A percentile compares a stretch with the other conserved stretches of the same genome.
Evolutionary conservation across 768 basidiomycete genomes (phyloP).

Genomic region (Cystofilobasidium bisporidii): DNA sequence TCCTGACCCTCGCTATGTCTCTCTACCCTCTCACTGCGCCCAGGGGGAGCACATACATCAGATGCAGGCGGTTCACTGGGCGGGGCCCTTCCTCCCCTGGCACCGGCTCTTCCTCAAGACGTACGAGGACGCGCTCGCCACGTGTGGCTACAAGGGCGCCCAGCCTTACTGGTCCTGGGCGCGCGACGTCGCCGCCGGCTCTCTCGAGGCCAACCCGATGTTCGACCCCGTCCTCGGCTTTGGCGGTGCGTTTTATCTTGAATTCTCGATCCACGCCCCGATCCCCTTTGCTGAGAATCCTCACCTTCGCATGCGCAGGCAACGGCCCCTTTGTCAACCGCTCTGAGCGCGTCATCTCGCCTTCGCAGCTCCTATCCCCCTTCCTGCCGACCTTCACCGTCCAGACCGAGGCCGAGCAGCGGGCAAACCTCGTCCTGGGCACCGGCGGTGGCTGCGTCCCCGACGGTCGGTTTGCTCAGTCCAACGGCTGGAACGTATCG

Average conservation of each 20-base stretch:
- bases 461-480: neutral
- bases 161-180: conserved; percentile 1
- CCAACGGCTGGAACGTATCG: neutral
- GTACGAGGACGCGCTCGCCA: neutral
- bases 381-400: neutral
- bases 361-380: neutral
- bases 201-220: neutral
- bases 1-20: neutral
- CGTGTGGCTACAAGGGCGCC: neutral
- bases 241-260: neutral
- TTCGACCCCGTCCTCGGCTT: neutral
- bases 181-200: neutral
- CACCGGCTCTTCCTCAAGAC: neutral
- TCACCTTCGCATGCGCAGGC: too few species aligned
- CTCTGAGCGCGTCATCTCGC: neutral
- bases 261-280: neutral
- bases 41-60: neutral
- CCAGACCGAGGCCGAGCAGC: neutral
- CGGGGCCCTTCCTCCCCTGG: neutral
- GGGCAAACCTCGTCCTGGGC: neutral
- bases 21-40: neutral
- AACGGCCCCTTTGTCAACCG: neutral
- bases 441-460: conserved; percentile 1
- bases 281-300: neutral
- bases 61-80: neutral